Base-by-base conservation (phyloP, 148 eudicot species). In the Simmondsia chinensis region DNA sequence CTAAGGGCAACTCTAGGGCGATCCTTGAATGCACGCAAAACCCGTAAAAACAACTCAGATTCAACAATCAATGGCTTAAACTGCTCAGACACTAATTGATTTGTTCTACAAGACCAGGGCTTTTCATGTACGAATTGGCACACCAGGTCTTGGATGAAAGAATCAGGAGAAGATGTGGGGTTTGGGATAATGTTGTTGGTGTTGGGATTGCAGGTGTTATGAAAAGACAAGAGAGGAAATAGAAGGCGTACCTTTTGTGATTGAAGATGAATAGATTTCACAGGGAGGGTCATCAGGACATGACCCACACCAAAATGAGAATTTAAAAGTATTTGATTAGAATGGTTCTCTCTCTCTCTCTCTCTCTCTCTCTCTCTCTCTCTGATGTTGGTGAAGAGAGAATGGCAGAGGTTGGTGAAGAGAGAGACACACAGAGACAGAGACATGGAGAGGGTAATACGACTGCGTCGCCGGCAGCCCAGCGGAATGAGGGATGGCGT, bases 161-260 rank as follows among this genome's bases (percentile, higher is more conserved):
- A 23, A 20, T 43, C 54, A 1, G 62, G 20, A 15, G 42, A 7
- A 2, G 52, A 13, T 23, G 21, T 9, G 24, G n/a, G 20, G 2
- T 8, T 16, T 35, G 22, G 16, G 11, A n/a, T 10, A 17, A 4
- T 47, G 48, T 11, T 39, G 32, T 30, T 22, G 7, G 27, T 33
- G 43, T n/a, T n/a, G n/a, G n/a, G n/a, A n/a, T 64, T 39, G 30
- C 23, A 35, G 20, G 13, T 57, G 12, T 36, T 43, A 21, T 29
- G 22, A 18, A 53, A 53, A 28, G 33, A 36, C 0, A 53, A 55
- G n/a, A 66, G 32, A 24, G 32, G 48, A 26, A 33, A 59, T 16
- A 60, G 29, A 12, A 63, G 43, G 21, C 73, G 54, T 55, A 70
- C 66, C 65, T 59, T 66, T n/a, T n/a, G n/a, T n/a, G n/a, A n/a